Conservation (phyloP, 306 rosid genomes). For the Calophaca sinica region DNA sequence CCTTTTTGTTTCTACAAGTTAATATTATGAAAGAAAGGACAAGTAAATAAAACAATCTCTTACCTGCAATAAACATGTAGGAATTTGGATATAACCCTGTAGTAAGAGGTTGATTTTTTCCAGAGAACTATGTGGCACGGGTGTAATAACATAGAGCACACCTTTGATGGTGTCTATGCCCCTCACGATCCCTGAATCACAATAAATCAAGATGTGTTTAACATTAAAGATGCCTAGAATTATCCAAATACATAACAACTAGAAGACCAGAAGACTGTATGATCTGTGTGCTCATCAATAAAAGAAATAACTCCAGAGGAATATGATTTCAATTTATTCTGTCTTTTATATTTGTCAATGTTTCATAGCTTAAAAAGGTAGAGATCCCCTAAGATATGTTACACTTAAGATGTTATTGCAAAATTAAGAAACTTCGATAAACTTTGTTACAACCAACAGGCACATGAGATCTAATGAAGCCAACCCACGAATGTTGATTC, state of each 20-base stretch:
- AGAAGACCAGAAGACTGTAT: slow-evolving; percentile 2
- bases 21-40: slow-evolving; percentile 36
- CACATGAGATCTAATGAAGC: slow-evolving; percentile 20
- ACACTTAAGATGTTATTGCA: slow-evolving; percentile 1
- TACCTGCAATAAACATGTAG: slow-evolving; percentile 84
- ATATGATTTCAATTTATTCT: background rate
- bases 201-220: slow-evolving; percentile 40
- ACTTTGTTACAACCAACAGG: slow-evolving; percentile 33
- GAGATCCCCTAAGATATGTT: slow-evolving; percentile 22
- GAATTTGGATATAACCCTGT: slow-evolving; percentile 87
- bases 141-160: slow-evolving; percentile 79
- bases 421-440: background rate
- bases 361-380: slow-evolving; percentile 13
- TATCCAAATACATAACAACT: slow-evolving; percentile 24
- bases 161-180: slow-evolving; percentile 80
- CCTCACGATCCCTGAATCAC: slow-evolving; percentile 85
- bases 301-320: slow-evolving; percentile 21
- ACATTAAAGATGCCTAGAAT: slow-evolving; percentile 30
- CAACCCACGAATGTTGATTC: background rate
- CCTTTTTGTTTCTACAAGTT: slow-evolving; percentile 27
- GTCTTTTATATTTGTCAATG: slow-evolving; percentile 12
- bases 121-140: slow-evolving; percentile 75
- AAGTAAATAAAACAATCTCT: slow-evolving; percentile 37
- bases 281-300: slow-evolving; percentile 2
- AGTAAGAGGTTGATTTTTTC: slow-evolving; percentile 79